Evolutionary conservation across 192 early-diverging fungal genomes (phyloP).

Genomic region (Linnemannia elongata): DNA sequence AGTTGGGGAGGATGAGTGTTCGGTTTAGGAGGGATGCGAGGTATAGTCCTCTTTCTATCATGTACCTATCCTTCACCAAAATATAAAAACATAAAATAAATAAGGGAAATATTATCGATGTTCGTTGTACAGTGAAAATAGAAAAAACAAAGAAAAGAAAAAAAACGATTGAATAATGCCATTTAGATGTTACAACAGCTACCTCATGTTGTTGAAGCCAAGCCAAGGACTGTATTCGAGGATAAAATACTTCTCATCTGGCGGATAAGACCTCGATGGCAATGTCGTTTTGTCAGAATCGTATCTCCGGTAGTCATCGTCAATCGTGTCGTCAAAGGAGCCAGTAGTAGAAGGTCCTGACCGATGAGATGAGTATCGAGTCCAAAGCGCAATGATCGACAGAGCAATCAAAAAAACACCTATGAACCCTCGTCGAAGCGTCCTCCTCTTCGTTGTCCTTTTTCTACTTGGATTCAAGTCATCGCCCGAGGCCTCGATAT

Average conservation of each 20-base stretch:
- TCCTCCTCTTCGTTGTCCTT: neutral
- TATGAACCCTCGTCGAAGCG: neutral
- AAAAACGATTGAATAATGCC: neutral
- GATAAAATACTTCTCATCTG: conserved; percentile 28
- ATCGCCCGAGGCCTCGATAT: neutral
- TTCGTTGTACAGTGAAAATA: neutral
- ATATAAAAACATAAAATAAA: neutral
- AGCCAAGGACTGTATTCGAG: conserved; percentile 49
- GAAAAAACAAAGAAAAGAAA: too few relatives aligned
- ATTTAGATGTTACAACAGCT: neutral
- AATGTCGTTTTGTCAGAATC: neutral
- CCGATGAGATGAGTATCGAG: neutral
- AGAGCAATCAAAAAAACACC: neutral
- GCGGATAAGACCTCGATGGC: neutral
- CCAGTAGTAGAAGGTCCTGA: neutral
- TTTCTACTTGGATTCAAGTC: neutral
- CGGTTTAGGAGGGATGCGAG: conserved; percentile 29
- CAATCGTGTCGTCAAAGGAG: neutral
- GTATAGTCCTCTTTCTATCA: conserved; percentile 32
- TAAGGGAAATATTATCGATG: neutral
- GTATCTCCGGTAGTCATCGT: neutral
- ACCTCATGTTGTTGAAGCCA: conserved; percentile 43
- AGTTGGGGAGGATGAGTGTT: conserved; percentile 26
- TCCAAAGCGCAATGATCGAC: neutral
- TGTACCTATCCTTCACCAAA: conserved; percentile 12